These are phyloP conservation scores for Entophlyctis luteolus DNA, from an alignment of 192 early-diverging fungal species.

Conservation along the genomic window DNA sequence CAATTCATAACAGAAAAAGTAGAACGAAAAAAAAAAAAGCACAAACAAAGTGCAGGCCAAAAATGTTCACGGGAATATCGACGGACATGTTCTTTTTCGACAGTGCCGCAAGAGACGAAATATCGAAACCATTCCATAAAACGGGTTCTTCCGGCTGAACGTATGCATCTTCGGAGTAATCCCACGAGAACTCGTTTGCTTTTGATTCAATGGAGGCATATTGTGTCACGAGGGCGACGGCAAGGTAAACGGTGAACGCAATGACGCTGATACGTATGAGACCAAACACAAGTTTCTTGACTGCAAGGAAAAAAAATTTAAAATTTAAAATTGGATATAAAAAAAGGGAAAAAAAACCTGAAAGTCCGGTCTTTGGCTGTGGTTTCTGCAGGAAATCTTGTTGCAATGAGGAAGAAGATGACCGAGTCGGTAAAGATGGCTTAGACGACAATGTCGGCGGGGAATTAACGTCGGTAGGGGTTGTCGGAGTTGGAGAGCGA, in stretches of 20 bases:
- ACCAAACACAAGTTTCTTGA: background rate
- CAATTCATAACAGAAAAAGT: background rate
- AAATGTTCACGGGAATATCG: background rate
- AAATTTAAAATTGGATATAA: too few species aligned
- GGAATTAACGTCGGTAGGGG: background rate
- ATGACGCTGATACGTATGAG: constrained; percentile 1
- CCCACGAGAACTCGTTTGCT: background rate
- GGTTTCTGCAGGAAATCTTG: background rate
- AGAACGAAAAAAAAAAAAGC: background rate
- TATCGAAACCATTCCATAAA: background rate
- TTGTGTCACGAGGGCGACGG: constrained; percentile 1
- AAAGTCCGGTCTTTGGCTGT: background rate
- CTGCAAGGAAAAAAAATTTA: background rate
- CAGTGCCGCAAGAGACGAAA: background rate
- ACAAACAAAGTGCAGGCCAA: constrained; percentile 1
- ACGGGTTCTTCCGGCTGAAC: background rate
- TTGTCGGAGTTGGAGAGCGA: background rate
- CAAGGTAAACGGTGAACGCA: background rate
- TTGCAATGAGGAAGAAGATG: background rate
- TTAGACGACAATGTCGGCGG: background rate
- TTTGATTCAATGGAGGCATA: background rate
- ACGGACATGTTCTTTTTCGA: background rate
- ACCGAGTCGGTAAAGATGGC: background rate
- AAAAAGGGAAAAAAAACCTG: background rate
- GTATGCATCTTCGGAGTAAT: background rate